Evolutionary conservation across 495 filamentous ascomycete genomes (phyloP), one percentile per base, ranked within the genome.

Genomic region (Tuber magnatum): DNA sequence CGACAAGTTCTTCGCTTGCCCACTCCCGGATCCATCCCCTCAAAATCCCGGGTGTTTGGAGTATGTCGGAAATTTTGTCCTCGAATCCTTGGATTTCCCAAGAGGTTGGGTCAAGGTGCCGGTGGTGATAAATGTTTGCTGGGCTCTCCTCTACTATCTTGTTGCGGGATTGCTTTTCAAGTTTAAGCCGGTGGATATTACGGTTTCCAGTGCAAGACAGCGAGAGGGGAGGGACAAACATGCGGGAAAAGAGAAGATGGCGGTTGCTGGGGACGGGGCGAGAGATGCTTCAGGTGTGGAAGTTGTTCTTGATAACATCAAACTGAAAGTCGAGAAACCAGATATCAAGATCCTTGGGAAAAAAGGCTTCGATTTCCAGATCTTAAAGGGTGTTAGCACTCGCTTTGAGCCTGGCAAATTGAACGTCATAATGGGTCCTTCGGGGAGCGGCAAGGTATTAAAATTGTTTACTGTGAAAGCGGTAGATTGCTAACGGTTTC

Each of bases 341-440:
- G 83, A 85, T 6, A 56, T 81, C 41, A 84, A 83, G 42, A 83
- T 81, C 70, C 85, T 83, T 42, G 85, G 86, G 68, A 83, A 83
- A 35, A 83, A 79, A 72, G 85, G 83, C 41, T 76, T 87, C 5
- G 87, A 81, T 2, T 84, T 90, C 48, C 85, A 85, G 0, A 92
- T 93, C n/a, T 81, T 93, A 65, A 85, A 89, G 71, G 88, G 90
- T 0, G 86, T 92, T 42, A 89, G 86, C 6, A 84, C 89, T 0
- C 84, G 86, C 1, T 92, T 93, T 76, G 85, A 88, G 71, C 84
- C 91, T 16, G 90, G 89, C 1, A 83, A 85, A 32, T 83, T 93
- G 18, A 93, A 93, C 77, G 86, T 93, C 4, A 92, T 93, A 72
- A 92, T 93, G 91, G 91, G 91, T 0, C 91, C 91, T 3, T 92